Percentiles rank a stretch among this genome's conserved stretches.
Evolutionary conservation across 805 yeast species (phyloP).

Genomic region (Metschnikowia peoriensis): DNA sequence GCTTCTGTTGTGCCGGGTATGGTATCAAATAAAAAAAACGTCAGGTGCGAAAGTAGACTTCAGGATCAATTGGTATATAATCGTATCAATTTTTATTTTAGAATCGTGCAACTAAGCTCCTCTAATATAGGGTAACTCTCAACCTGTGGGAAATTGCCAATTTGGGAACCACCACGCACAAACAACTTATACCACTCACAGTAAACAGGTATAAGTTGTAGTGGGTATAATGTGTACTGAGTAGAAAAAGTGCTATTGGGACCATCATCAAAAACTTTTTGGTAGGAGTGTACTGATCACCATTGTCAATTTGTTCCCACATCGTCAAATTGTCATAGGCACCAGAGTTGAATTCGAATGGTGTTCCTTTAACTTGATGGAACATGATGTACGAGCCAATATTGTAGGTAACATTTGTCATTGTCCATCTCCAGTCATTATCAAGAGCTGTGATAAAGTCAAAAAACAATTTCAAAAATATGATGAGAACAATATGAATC

Average conservation of each 20-base stretch:
- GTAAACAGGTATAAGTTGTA: constrained; percentile 79
- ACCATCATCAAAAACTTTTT: constrained; percentile 89
- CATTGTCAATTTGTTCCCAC: constrained; percentile 98
- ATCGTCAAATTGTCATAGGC: constrained; percentile 93
- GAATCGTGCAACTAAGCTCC: not conserved
- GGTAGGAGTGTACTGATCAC: constrained; percentile 95
- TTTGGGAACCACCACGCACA: constrained; percentile 88
- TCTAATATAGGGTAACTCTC: constrained; percentile 53
- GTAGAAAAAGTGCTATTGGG: constrained; percentile 83
- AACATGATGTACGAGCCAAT: constrained; percentile 94
- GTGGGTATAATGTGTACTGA: constrained; percentile 86
- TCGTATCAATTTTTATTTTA: not conserved
- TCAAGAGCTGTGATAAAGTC: constrained; percentile 79
- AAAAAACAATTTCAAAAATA: constrained; percentile 69
- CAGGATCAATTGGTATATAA: not conserved
- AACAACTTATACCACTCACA: constrained; percentile 75
- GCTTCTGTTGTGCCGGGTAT: too few species aligned
- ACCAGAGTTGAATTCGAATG: constrained; percentile 94
- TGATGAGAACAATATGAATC: constrained; percentile 81
- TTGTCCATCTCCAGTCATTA: constrained; percentile 87
- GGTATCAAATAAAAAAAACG: constrained; percentile 1
- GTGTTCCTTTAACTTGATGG: constrained; percentile 94
- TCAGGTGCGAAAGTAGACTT: not conserved
- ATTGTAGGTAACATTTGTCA: constrained; percentile 87
- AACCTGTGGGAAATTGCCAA: constrained; percentile 79